Evolutionary conservation across 371 early-diverging fungal genomes (phyloP), one percentile per base, ranked within the genome.

Genomic region (Mucor mucedo): DNA sequence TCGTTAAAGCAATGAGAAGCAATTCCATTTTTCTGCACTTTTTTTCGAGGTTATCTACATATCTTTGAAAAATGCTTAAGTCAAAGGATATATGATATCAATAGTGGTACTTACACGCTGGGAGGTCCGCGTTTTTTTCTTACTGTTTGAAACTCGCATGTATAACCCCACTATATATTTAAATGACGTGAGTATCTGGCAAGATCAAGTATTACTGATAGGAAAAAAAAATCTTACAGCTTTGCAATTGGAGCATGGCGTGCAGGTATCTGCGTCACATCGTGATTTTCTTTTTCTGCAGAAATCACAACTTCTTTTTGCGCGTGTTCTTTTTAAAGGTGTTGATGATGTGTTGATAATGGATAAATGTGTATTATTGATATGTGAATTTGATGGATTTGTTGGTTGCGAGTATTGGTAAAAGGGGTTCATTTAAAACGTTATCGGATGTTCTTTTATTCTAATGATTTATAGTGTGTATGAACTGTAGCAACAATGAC

Each of bases 271-370:
- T 40, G 83, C 83, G 63, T 83, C 78, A 60, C 83, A 83, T 5
- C 77, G 71, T 53, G 80, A 73, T 53, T 83, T 83, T 27, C 80
- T 71, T 59, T 80, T 78, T 47, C 83, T 55, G 53, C 83, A 83
- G 58, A 79, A 79, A 57, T 83, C 83, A 65, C 83, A 83, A 49
- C 83, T 83, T 29, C 83, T 59, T 66, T 83, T 83, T 6, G 83
- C 83, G 32, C 83, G 69, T 28, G 80, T 79, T 32, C 83, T 65
- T 63, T 83, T 83, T 16, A 79, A 55, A 11, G 70, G 73, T 45
- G 60, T 58, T 29, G 40, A 9, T 50, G 60, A 35, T 60, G 61
- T 39, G 65, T 35, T 21, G 41, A 68, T 66, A 13, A 8, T 9
- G n/a, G 50, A 30, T 50, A 30, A 9, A 50, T 50, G 8, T 3